Evolutionary conservation across 1,284 basidiomycete genomes (phyloP), one percentile per base, ranked within the genome.

Genomic region (Melampsora medusae): DNA sequence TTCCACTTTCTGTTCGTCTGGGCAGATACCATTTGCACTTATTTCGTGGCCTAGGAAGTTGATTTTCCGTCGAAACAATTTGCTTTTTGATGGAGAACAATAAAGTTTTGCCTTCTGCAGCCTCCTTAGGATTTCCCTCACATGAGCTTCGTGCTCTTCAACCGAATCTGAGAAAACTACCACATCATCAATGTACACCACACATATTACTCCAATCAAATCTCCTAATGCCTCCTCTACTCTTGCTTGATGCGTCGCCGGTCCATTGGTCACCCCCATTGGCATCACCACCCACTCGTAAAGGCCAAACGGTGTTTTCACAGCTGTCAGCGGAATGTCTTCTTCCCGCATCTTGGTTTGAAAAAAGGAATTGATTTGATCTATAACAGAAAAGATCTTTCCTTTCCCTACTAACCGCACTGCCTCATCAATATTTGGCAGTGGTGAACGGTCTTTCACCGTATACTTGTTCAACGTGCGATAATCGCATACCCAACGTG

Each of bases 261-360:
- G 84, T 0, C 84, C 80, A 68, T 86, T 86, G 3, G 80, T 74
- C 14, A 82, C 77, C 0, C 85, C 85, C 78, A 83, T 81, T 0
- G 84, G 85, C 85, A 86, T 86, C 0, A 86, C 85, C 0, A 79
- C 10, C 85, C 85, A 86, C 70, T 86, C 83, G 60, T 83, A 86
- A 0, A 84, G 77, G 0, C 85, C 84, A 22, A 82, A 82, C 0
- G 84, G 84, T 0, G 85, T 86, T 1, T 69, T 78, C 0, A 86
- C 82, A 0, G 84, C 85, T 0, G 85, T 86, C 22, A 81, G 80
- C 7, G 80, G 76, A 0, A 85, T 79, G 66, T 85, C 79, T 28
- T 85, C 83, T 0, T 83, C 82, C 67, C 84, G 81, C 6, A 86
- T 79, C 0, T 78, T 72, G 0, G 82, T 86, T 69, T 85, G 85